Base-by-base conservation (phyloP, 2,329 filamentous ascomycete species). In the Fusarium tuaranense region DNA sequence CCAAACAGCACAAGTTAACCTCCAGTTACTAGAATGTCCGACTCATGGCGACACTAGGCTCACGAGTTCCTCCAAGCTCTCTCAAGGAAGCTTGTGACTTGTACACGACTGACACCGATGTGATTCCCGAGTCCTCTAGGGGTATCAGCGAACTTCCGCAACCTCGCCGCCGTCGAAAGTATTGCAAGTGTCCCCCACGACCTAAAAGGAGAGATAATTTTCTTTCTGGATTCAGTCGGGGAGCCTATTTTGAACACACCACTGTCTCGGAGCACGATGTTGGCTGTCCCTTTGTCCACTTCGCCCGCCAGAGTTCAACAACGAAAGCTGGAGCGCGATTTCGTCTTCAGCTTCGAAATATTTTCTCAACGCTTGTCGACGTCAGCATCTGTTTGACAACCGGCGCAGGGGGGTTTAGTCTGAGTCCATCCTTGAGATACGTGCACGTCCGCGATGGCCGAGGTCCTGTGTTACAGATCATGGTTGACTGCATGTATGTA, bases 401-500 rank as follows among this genome's bases (percentile, higher is more conserved):
- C 1, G 46, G 46, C 6, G 61, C 61, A 2, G 61, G 61, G 5
- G 46, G 61, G 0, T 12, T 27, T 18, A 20, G 61, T 39, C 22
- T 63, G 2, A 14, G 44, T 10, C 41, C 61, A 14, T 30, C 34
- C 5, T 39, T 63, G 22, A 36, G 36, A 51, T 63, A 18, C 8
- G 38, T 36, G 20, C 22, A 14, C 8, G 5, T 41, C 44, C 8
- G 14, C 6, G 13, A 22, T 6, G 10, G 2, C 9, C 3, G 7
- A n/a, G 12, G 46, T 8, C 61, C 61, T 13, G 61, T 53, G 13
- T 1, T 0, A 1, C 8, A 1, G 22, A n/a, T 53, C 10, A 63
- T 63, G 8, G 0, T 0, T 1, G 27, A 32, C 10, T 53, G 16
- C 3, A 13, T 51, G 9, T 0, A 2, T n/a, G 0, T 8, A 27